Evolutionary conservation across 805 yeast genomes (phyloP), one percentile per base, ranked within the genome.

Genomic region (Ogataea trehalophila): DNA sequence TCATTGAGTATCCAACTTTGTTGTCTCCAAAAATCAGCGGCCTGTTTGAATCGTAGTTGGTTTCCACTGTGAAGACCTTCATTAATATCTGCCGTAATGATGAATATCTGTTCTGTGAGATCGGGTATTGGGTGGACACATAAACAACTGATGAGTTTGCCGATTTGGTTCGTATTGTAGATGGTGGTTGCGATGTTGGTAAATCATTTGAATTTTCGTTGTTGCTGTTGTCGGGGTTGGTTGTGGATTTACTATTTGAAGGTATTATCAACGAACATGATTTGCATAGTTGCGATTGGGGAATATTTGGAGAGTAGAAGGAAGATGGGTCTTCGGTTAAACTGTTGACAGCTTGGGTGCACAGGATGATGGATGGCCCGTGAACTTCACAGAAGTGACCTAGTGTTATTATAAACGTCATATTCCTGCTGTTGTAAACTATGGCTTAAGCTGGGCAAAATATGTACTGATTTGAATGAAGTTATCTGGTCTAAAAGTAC

Each of bases 311-410:
- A 1, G 72, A 73, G 59, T 43, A 76, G 70, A 33, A 75, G 61
- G 9, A 67, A 46, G 38, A 67, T 52, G 41, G 37, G 15, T 47
- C 48, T n/a, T 42, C 41, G 3, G 34, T 41, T 52, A 6, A 57
- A 43, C n/a, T 52, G 1, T 61, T 45, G 3, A 63, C 58, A 23
- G 61, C 54, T 54, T 82, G 87, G 0, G 90, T 82, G 52, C 87
- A 83, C 59, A 82, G 64, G 1, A 85, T 69, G 37, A 81, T 75
- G 13, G 81, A 70, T 0, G 92, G 91, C 0, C 92, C 92, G 59
- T 85, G 91, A 20, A 80, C 74, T 63, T 85, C 92, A 62, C 92
- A 85, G 62, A 85, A 85, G 60, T 85, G 92, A 0, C 88, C 83
- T 42, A 85, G 61, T 18, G 85, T 71, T 9, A 80, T 64, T 11